Evolutionary conservation across 1,139 yeast genomes (phyloP).

Genomic region (Tardiomyces depauwii): DNA sequence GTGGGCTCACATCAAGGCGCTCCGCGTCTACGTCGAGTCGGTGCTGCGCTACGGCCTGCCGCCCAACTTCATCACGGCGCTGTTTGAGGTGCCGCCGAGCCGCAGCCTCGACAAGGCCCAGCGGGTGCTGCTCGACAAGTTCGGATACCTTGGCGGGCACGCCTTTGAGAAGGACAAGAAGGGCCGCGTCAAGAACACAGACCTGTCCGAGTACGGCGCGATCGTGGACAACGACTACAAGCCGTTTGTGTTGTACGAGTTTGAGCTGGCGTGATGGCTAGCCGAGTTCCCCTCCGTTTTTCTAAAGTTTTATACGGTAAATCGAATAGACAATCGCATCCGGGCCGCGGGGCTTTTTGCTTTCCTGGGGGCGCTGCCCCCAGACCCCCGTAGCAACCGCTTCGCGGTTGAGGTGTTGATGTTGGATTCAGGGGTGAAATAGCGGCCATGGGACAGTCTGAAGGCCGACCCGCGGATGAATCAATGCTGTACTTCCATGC

Average conservation of each 20-base stretch:
- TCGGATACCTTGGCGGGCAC: conserved; percentile 85
- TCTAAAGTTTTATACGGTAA: too few species aligned
- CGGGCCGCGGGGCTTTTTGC: too few species aligned
- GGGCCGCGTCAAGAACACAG: conserved; percentile 51
- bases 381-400: too few species aligned
- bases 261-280: conserved; percentile 25
- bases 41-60: conserved; percentile 95
- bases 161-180: conserved; percentile 57
- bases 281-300: too few species aligned
- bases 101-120: conserved; percentile 42
- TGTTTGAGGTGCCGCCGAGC: conserved; percentile 28
- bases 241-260: conserved; percentile 79
- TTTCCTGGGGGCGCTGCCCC: too few species aligned
- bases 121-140: conserved; percentile 55
- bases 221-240: conserved; percentile 91
- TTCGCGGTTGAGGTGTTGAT: too few species aligned
- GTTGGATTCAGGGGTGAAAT: too few species aligned
- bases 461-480: too few species aligned
- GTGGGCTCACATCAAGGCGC: conserved; percentile 79
- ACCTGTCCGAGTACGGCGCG: conserved; percentile 74
- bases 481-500: too few species aligned
- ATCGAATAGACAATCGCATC: too few species aligned
- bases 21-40: conserved; percentile 49
- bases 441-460: too few species aligned
- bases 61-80: conserved; percentile 68